These are phyloP conservation scores for Colletotrichum siamense DNA, from an alignment of 2,329 filamentous ascomycete species.

Conservation along the genomic window DNA sequence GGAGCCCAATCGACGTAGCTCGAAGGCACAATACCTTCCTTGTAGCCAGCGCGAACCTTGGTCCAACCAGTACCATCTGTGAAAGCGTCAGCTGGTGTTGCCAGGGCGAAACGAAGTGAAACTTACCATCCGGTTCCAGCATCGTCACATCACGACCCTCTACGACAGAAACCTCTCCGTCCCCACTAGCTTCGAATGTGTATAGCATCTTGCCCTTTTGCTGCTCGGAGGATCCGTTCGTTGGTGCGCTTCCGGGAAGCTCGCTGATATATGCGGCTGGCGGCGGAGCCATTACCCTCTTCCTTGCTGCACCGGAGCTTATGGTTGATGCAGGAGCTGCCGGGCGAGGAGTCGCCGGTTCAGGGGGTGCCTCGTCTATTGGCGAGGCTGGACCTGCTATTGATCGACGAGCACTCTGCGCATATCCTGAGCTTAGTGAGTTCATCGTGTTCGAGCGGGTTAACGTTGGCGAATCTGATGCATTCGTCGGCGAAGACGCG, in stretches of 20 bases:
- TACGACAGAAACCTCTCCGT: constrained; percentile 80
- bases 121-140: constrained; percentile 86
- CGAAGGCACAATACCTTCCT: constrained; percentile 86
- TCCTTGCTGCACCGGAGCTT: constrained; percentile 45
- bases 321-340: constrained; percentile 15
- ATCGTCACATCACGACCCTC: constrained; percentile 82
- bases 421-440: constrained; percentile 87
- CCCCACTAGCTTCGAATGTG: constrained; percentile 78
- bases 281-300: constrained; percentile 85
- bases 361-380: constrained; percentile 49
- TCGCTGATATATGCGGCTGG: constrained; percentile 80
- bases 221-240: constrained; percentile 52
- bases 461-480: constrained; percentile 68
- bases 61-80: constrained; percentile 92
- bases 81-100: not conserved
- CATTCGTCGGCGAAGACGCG: constrained; percentile 45
- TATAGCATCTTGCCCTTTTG: constrained; percentile 90
- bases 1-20: constrained; percentile 77
- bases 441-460: constrained; percentile 88
- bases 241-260: constrained; percentile 57
- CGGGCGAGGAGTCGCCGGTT: constrained; percentile 37
- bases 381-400: constrained; percentile 64
- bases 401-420: constrained; percentile 78
- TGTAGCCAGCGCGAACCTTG: constrained; percentile 76
- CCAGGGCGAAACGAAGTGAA: not conserved